phyloP scores from a whole-genome alignment of 2,329 filamentous ascomycete genomes.

The Colletotrichum eremochloae region DNA sequence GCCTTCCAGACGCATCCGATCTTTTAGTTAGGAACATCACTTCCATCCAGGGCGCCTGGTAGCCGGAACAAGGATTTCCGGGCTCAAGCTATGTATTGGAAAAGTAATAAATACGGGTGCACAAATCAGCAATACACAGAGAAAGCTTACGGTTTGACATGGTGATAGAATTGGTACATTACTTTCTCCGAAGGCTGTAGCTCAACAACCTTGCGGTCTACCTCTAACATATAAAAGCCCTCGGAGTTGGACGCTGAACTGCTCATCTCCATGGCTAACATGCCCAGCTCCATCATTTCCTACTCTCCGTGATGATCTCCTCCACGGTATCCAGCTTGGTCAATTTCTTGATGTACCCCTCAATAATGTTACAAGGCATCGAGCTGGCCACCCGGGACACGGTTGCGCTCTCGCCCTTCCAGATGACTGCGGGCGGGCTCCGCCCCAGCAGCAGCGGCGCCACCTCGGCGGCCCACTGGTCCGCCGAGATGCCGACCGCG shows the following conservation, averaged over 20 bases:
- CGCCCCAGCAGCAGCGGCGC: slow-evolving; percentile 37
- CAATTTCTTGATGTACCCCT: slow-evolving; percentile 45
- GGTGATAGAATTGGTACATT: neutral
- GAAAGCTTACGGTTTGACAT: neutral
- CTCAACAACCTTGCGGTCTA: neutral
- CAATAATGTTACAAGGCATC: slow-evolving; percentile 44
- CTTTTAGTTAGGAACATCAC: too few relatives aligned
- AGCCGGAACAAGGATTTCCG: neutral
- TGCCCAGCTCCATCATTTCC: neutral
- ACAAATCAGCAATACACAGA: neutral
- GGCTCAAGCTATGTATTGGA: neutral
- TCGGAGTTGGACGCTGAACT: neutral
- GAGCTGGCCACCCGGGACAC: slow-evolving; percentile 39
- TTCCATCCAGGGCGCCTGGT: neutral
- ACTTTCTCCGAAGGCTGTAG: neutral
- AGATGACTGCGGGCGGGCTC: slow-evolving; percentile 44
- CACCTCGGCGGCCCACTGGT: slow-evolving; percentile 45
- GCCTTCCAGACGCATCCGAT: neutral
- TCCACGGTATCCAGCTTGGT: slow-evolving; percentile 45
- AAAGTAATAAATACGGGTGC: neutral
- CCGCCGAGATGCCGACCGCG: slow-evolving; percentile 37
- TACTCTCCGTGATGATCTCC: slow-evolving; percentile 37
- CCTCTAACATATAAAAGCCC: neutral
- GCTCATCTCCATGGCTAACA: neutral
- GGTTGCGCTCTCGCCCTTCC: slow-evolving; percentile 44